Evolutionary conservation across 495 filamentous ascomycete genomes (phyloP), one percentile per base, ranked within the genome.

Genomic region (Hypoxylon fragiforme): DNA sequence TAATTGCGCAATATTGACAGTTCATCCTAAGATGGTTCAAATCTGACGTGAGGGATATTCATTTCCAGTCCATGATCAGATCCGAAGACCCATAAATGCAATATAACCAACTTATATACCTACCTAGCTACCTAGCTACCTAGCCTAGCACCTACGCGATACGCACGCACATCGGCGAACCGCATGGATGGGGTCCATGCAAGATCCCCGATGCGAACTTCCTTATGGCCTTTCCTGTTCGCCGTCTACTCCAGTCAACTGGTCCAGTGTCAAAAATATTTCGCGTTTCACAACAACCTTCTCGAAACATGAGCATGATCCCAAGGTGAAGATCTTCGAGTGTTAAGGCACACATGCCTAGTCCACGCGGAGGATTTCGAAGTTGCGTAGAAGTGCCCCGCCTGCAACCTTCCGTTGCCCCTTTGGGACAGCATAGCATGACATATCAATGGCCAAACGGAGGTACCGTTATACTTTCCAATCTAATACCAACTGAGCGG

Each of bases 291-390:
- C 45, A 50, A 54, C 30, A 50, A 54, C 57, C 44, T 50, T 60
- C 57, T 54, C 46, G 50, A 60, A 50, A 55, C 51, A 50, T 60
- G 43, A n/a, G n/a, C n/a, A n/a, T n/a, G n/a, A n/a, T n/a, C n/a
- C n/a, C n/a, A n/a, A n/a, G 30, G 4, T 50, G 14, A 35, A 44
- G 2, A 44, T 48, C 43, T 54, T 54, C 49, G 39, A 48, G 14
- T 20, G 35, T 13, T 40, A 37, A 38, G 31, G 16, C 36, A 24
- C 14, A 26, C 21, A 2, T n/a, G 26, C 39, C n/a, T n/a, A n/a
- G n/a, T n/a, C n/a, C 14, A 19, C 40, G 34, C 20, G 56, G 49
- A 50, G 43, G 50, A 54, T 54, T 60, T 60, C 34, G 50, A 60
- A 54, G 26, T 45, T n/a, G 5, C 19, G 34, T 54, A 30, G 56